These are phyloP conservation scores for Pythium dissimile DNA, from an alignment of 352 stramenopile genomes.

Conservation along the genomic window DNA sequence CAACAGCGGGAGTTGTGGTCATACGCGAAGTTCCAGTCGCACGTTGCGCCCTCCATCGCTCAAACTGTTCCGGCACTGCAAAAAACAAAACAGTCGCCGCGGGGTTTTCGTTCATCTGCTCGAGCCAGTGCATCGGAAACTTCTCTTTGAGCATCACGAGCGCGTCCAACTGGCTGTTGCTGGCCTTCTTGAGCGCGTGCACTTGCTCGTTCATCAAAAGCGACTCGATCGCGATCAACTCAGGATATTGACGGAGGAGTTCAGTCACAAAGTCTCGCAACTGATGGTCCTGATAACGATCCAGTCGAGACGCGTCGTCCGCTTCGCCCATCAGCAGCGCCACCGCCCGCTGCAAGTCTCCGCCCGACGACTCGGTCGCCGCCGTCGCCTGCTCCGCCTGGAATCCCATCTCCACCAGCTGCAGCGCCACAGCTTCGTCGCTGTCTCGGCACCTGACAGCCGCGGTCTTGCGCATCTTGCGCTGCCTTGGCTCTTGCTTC, in stretches of 20 bases:
- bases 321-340: conserved; percentile 39
- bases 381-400: conserved; percentile 18
- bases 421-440: conserved; percentile 11
- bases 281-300: background rate
- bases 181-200: conserved; percentile 24
- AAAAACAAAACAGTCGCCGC: conserved; percentile 30
- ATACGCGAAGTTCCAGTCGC: no score
- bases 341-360: conserved; percentile 37
- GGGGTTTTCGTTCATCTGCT: conserved; percentile 46
- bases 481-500: background rate
- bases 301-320: background rate
- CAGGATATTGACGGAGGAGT: conserved; percentile 11
- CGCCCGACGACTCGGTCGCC: conserved; percentile 26
- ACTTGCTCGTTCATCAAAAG: conserved; percentile 24
- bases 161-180: conserved; percentile 40
- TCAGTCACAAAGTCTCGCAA: conserved; percentile 5
- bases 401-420: conserved; percentile 74
- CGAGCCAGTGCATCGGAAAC: conserved; percentile 31
- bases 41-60: no score
- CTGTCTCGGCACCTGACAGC: background rate
- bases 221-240: conserved; percentile 15
- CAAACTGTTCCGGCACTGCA: conserved; percentile 8
- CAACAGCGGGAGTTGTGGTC: no score
- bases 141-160: conserved; percentile 48
- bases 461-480: background rate